Evolutionary conservation across 495 filamentous ascomycete genomes (phyloP).

Genomic region (Penicillium herquei): DNA sequence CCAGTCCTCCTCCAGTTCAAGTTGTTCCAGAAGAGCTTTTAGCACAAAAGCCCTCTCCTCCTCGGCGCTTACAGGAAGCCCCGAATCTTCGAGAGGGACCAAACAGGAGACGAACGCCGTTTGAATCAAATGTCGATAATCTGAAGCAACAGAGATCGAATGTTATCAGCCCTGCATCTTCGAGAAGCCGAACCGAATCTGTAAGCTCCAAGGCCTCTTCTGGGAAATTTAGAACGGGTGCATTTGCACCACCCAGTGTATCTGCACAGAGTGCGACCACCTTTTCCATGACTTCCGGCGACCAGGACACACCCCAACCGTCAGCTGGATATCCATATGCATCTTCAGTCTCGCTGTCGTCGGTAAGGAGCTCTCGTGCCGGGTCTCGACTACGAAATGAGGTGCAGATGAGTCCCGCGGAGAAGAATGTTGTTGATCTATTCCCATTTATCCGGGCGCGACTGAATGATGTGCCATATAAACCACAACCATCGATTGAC

Average conservation of each 20-base stretch:
- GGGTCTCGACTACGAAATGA: constrained; percentile 80
- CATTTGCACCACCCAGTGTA: constrained; percentile 41
- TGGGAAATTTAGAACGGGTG: constrained; percentile 32
- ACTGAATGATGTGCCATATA: constrained; percentile 77
- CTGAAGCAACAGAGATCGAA: constrained; percentile 55
- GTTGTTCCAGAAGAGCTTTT: constrained; percentile 67
- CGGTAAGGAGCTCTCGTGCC: constrained; percentile 59
- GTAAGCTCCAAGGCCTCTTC: constrained; percentile 52
- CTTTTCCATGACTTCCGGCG: constrained; percentile 40
- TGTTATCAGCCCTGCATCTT: constrained; percentile 61
- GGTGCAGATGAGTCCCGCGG: constrained; percentile 62
- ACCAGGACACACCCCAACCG: constrained; percentile 38
- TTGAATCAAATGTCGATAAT: constrained; percentile 43
- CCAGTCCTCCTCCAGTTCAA: constrained; percentile 66
- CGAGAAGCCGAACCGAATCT: constrained; percentile 63
- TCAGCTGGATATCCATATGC: constrained; percentile 40
- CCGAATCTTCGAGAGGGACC: constrained; percentile 35
- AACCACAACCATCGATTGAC: constrained; percentile 60
- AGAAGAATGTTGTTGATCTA: constrained; percentile 55
- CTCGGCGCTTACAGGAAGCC: constrained; percentile 34
- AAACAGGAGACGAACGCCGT: constrained; percentile 33
- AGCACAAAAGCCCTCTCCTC: constrained; percentile 28
- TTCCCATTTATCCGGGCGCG: constrained; percentile 70
- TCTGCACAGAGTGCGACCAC: constrained; percentile 49
- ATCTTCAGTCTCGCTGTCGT: constrained; percentile 63